Conservation (phyloP, 2,329 filamentous ascomycete genomes). For the Sporothrix pseudoabietina region DNA sequence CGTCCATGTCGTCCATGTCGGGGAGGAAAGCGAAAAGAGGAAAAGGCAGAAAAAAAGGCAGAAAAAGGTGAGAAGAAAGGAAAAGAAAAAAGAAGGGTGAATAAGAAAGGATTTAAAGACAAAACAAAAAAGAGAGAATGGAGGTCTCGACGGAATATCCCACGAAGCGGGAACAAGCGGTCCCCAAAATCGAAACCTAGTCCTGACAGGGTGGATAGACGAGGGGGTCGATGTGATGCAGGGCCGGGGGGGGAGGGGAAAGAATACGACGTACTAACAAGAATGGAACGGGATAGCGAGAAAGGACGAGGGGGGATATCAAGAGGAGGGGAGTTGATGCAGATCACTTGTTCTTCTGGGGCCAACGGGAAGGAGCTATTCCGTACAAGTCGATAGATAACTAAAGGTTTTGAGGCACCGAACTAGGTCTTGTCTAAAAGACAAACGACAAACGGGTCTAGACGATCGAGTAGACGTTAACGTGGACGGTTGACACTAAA, state of each 20-base stretch:
- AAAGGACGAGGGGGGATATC: neutral
- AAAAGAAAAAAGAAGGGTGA: neutral
- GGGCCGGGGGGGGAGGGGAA: neutral
- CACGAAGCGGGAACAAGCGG: neutral
- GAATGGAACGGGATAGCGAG: neutral
- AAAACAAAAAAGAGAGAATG: neutral
- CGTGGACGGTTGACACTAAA: neutral
- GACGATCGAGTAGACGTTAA: neutral
- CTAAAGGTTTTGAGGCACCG: neutral
- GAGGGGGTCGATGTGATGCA: neutral
- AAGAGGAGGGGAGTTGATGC: neutral
- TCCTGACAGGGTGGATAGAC: neutral
- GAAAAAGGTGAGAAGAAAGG: neutral
- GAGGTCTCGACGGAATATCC: neutral
- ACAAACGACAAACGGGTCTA: neutral
- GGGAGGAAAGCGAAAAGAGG: neutral
- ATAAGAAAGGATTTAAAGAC: neutral
- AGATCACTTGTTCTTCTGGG: neutral
- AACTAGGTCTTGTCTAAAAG: neutral
- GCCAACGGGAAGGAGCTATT: neutral
- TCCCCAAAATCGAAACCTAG: neutral
- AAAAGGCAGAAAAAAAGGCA: neutral
- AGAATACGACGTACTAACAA: neutral
- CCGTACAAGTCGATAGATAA: neutral
- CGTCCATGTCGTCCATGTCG: constrained; percentile 27